Evolutionary conservation across 192 early-diverging fungal genomes (phyloP).

Genomic region (Backusella parvicylindrica): DNA sequence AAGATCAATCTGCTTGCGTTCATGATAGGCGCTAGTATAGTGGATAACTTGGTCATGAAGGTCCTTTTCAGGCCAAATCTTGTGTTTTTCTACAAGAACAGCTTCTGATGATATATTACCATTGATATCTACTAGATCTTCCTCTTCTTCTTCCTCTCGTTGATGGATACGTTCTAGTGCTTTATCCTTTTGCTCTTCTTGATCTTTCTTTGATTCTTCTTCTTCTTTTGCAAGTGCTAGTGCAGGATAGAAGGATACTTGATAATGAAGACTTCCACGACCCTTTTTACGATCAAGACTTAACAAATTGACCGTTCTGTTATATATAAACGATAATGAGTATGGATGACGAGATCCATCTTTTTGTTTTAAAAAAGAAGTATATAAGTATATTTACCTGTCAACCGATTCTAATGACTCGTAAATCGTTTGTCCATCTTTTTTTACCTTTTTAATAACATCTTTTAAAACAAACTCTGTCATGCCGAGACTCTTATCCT

Average conservation of each 20-base stretch:
- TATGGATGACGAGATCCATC: background rate
- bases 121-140: background rate
- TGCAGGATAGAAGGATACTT: constrained; percentile 34
- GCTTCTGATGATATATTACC: constrained; percentile 5
- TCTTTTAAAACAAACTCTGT: constrained; percentile 58
- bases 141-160: background rate
- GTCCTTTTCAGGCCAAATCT: constrained; percentile 23
- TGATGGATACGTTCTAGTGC: background rate
- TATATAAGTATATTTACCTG: constrained; percentile 11
- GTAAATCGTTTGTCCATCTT: constrained; percentile 22
- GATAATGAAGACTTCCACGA: constrained; percentile 37
- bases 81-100: background rate
- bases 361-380: background rate
- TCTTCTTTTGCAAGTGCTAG: constrained; percentile 19
- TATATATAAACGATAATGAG: background rate
- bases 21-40: constrained; percentile 10
- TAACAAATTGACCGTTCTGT: constrained; percentile 29
- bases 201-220: background rate
- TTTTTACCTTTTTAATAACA: constrained; percentile 47
- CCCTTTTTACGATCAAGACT: constrained; percentile 20
- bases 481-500: constrained; percentile 80
- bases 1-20: constrained; percentile 26
- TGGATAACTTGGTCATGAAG: constrained; percentile 28
- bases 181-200: background rate
- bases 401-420: constrained; percentile 25